Base-by-base conservation (phyloP, 768 basidiomycete genomes). In the Hortiboletus campestris region DNA sequence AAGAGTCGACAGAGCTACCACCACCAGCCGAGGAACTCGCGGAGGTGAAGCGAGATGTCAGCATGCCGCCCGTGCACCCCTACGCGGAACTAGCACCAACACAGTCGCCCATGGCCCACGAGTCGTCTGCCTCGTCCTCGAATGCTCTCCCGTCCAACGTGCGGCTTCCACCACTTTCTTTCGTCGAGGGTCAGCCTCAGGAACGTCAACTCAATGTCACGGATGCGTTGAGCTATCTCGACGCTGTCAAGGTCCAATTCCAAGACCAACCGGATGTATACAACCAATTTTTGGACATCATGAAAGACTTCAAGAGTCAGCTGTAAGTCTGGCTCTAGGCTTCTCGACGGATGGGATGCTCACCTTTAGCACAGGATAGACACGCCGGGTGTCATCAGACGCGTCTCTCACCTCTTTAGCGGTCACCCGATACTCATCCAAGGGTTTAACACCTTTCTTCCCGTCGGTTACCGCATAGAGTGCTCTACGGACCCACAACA, bases 371-470 rank as follows among this genome's bases (percentile, higher is more conserved):
- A 20, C 67, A 96, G 95, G 36, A 98, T 99, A 70, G 95, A 98
- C 72, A 99, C 96, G 0, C 96, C 96, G 0, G 94, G 94, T 36
- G 96, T 99, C 45, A 99, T 99, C 66, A 86, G 87, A 66, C 91
- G 95, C 49, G 96, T 98, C 29, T 96, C 95, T 1, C 83, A 86
- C 46, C 84, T 99, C 25, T 98, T 99, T 76, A 84, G 86, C 53
- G 92, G 91, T 2, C 93, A 97, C 65, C 91, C 92, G 0, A 68
- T 77, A 6, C 88, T 99, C 57, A 98, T 99, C 44, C 93, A 96
- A 72, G 95, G 95, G 11, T 99, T 99, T 81, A 98, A 98, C 74
- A 97, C 94, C 0, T 99, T 98, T 74, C 81, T 99, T 12, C 96
- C 96, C 4, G 80, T 84, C 20, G 96, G 96, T 16, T 99, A 98